Evolutionary conservation across 768 basidiomycete species (phyloP).

Genomic region (Leccinum truebloodii): DNA sequence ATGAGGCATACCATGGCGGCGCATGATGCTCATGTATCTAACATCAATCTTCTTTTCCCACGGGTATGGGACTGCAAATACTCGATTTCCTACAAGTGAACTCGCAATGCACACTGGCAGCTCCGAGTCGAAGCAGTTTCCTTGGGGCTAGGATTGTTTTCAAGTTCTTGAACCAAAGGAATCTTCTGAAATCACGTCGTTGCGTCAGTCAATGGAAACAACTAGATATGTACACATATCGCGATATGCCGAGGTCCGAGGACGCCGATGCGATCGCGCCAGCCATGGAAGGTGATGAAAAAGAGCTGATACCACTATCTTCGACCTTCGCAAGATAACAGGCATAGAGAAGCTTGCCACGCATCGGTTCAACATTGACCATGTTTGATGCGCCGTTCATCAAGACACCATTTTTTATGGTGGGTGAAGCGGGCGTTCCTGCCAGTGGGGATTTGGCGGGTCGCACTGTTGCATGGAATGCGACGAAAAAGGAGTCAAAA

Average conservation of each 20-base stretch:
- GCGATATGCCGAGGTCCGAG: neutral
- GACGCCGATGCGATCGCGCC: too few species aligned
- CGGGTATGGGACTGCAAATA: neutral
- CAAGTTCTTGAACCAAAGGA: neutral
- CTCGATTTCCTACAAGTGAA: too few species aligned
- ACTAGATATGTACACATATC: neutral
- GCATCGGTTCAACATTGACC: too few species aligned
- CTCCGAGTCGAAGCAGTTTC: neutral
- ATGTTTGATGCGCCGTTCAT: neutral
- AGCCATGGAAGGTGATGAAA: too few species aligned
- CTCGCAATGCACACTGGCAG: neutral
- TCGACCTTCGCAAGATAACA: too few species aligned
- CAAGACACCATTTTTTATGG: neutral
- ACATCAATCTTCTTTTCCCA: neutral
- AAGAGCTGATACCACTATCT: too few species aligned
- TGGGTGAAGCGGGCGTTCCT: slow-evolving; percentile 51
- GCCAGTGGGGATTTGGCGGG: slow-evolving; percentile 65
- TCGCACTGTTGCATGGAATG: slow-evolving; percentile 42
- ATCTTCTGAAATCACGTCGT: neutral
- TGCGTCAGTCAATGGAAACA: neutral
- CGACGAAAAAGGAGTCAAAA: slow-evolving; percentile 28
- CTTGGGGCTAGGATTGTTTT: neutral
- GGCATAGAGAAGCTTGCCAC: too few species aligned
- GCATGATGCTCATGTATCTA: too few species aligned
- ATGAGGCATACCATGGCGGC: neutral